Evolutionary conservation across 768 basidiomycete species (phyloP).

Genomic region (Lepiota venenata): DNA sequence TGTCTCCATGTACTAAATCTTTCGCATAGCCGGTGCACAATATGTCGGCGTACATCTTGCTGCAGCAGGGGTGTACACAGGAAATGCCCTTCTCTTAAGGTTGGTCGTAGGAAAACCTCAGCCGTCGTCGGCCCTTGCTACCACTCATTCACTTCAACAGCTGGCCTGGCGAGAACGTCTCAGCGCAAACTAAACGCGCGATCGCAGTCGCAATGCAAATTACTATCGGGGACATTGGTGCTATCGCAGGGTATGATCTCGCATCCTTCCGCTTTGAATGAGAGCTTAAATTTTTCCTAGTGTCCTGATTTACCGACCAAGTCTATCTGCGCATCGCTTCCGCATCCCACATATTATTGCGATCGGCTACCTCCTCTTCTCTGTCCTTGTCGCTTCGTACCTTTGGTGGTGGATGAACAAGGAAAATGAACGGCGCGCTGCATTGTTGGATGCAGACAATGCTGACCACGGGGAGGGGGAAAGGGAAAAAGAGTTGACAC

Average conservation of each 20-base stretch:
- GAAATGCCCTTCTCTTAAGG: constrained; percentile 55
- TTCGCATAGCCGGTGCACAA: constrained; percentile 41
- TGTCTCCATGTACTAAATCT: neutral
- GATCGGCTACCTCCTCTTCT: constrained; percentile 55
- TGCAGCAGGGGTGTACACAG: constrained; percentile 54
- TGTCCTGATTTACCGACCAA: constrained; percentile 54
- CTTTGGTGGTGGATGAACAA: constrained; percentile 45
- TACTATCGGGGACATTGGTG: constrained; percentile 57
- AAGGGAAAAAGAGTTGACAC: constrained; percentile 8
- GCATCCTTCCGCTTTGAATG: no score
- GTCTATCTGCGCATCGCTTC: constrained; percentile 41
- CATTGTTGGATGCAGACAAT: constrained; percentile 20
- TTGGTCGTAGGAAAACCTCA: constrained; percentile 12
- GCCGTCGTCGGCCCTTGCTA: neutral
- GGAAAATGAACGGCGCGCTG: constrained; percentile 46
- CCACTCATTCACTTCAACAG: neutral
- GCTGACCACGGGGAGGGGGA: neutral
- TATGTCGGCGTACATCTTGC: constrained; percentile 58
- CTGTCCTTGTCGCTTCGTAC: constrained; percentile 37
- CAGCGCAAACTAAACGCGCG: constrained; percentile 63
- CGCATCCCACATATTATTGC: constrained; percentile 56
- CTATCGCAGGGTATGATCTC: constrained; percentile 42
- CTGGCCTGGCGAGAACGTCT: constrained; percentile 65
- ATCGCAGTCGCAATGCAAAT: constrained; percentile 63
- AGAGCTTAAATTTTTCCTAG: constrained; percentile 18